Percentiles rank a stretch among this genome's conserved stretches.
These are phyloP conservation scores for Moniliella sp. DNA, from an alignment of 1,284 basidiomycete genomes.

Conservation along the genomic window DNA sequence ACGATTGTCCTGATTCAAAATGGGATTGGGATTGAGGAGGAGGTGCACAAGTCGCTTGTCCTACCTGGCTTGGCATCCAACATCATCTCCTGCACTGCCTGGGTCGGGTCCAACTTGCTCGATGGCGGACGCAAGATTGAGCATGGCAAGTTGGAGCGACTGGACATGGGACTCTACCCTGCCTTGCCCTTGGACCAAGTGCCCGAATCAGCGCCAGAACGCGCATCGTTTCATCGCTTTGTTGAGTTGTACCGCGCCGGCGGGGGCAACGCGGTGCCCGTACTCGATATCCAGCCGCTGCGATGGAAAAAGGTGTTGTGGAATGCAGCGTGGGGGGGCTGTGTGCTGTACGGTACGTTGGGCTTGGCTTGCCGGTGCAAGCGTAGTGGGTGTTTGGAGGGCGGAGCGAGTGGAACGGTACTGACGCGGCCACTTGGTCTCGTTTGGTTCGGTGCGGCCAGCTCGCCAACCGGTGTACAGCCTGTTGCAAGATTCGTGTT, in stretches of 20 bases:
- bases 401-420: no score
- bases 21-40: conserved; percentile 51
- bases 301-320: conserved; percentile 38
- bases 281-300: conserved; percentile 37
- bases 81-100: conserved; percentile 35
- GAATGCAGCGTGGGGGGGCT: conserved; percentile 25
- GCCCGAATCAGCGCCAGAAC: no score
- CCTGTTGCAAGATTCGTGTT: conserved; percentile 28
- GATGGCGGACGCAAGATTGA: conserved; percentile 10
- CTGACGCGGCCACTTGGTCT: no score
- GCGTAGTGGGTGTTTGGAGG: no score
- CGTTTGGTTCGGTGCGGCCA: conserved; percentile 36
- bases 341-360: no score
- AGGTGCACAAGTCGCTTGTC: conserved; percentile 44
- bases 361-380: no score
- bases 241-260: conserved; percentile 32
- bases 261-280: conserved; percentile 33
- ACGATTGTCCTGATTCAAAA: conserved; percentile 54
- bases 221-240: conserved; percentile 31
- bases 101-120: conserved; percentile 35
- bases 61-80: conserved; percentile 5
- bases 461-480: conserved; percentile 35
- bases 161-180: conserved; percentile 35
- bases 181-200: neutral
- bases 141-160: conserved; percentile 11